Percentiles rank a stretch among this genome's conserved stretches.
Conservation (phyloP, 768 basidiomycete species). For the Trametes villosa region DNA sequence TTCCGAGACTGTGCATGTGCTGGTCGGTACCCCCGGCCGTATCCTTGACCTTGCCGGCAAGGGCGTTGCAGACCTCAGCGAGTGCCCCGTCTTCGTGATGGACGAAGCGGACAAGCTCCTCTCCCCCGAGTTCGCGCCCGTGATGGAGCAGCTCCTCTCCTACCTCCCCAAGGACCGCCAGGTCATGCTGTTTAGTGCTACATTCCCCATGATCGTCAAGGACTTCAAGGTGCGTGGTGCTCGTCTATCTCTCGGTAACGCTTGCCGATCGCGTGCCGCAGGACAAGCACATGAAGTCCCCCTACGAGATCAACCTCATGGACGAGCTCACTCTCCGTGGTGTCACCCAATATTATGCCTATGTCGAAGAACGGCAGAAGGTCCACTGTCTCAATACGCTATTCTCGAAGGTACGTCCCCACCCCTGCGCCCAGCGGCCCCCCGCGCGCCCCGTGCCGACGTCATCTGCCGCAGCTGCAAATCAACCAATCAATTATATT, state of each 20-base stretch:
- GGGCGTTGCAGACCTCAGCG: constrained; percentile 89
- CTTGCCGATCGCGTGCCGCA: constrained; percentile 35
- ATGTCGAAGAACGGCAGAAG: constrained; percentile 98
- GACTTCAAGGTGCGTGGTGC: constrained; percentile 83
- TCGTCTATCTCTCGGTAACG: background rate
- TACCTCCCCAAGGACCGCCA: constrained; percentile 86
- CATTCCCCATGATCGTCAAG: constrained; percentile 98
- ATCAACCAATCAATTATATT: constrained; percentile 99
- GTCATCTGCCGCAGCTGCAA: constrained; percentile 71
- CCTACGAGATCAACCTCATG: constrained; percentile 99
- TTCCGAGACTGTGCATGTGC: constrained; percentile 88
- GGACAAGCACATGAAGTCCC: constrained; percentile 96
- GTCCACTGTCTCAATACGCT: constrained; percentile 99
- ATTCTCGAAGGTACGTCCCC: constrained; percentile 83
- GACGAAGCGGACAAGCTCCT: constrained; percentile 99
- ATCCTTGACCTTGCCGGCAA: constrained; percentile 95
- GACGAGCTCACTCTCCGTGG: constrained; percentile 98
- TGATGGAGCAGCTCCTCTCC: constrained; percentile 93
- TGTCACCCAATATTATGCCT: constrained; percentile 99
- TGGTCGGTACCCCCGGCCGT: constrained; percentile 96
- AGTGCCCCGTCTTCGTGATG: constrained; percentile 98
- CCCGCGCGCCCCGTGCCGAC: constrained; percentile 1
- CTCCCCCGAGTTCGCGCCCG: constrained; percentile 96
- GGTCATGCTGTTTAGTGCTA: constrained; percentile 99
- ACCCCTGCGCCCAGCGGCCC: too few relatives aligned